Base-by-base conservation (phyloP, 306 rosid genomes). In the Purshia tridentata region DNA sequence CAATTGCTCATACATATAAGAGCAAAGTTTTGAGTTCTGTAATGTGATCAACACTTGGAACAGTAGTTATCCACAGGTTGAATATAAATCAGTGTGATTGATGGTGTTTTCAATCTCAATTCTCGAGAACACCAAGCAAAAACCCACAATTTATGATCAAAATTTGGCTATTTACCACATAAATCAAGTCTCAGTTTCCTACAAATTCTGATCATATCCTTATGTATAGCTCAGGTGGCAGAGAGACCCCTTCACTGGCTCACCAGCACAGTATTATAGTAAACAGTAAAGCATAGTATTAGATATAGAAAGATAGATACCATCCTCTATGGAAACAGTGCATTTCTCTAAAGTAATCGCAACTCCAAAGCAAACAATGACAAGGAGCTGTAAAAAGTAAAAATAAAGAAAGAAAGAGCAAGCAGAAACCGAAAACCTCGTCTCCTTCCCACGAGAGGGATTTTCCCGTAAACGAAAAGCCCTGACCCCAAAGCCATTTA, bases 371-470 rank as follows among this genome's bases (percentile, higher is more conserved):
- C 67, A 37, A 61, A 40, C 66, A 56, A 66, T 45, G n/a, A 19
- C 6, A 44, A 23, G 42, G 18, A 13, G 41, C 39, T 40, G 18
- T 29, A n/a, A 12, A 35, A 65, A 6, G 11, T 41, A 42, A 8
- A 22, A 45, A 45, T 5, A 14, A 47, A 68, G 14, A 35, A 37
- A n/a, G 23, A 20, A 52, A 48, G 41, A 48, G 41, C 39, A 49
- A 69, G 55, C 81, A 72, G 57, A 65, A 78, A 54, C 68, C 81
- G 52, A 82, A 84, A 74, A 72, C 87, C 89, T 83, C 85, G 80
- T 63, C 81, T 76, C 60, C 77, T 69, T 77, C 73, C 73, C 85
- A 63, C 74, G 88, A 78, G 84, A 81, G 80, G 83, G 87, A 78
- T 83, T 80, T 76, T 77, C 81, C 81, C 40, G 77, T 81, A 77